Evolutionary conservation across 345 rosid species (phyloP).

Genomic region (Moricandia arvensis): DNA sequence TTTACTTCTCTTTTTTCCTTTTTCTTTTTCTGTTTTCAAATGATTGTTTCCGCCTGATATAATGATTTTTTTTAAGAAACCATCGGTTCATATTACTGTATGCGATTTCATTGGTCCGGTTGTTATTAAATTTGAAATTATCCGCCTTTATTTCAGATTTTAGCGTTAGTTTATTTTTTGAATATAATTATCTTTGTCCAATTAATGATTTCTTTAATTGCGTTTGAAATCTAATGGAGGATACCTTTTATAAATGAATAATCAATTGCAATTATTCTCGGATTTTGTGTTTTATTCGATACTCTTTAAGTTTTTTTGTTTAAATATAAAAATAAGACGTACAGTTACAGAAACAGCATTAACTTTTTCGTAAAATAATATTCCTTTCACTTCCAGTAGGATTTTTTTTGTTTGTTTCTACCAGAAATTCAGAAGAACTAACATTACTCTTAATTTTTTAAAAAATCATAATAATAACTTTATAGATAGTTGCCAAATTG

Average conservation of each 20-base stretch:
- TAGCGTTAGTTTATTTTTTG: neutral
- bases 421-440: constrained; percentile 19
- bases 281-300: constrained; percentile 15
- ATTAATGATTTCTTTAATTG: neutral
- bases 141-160: constrained; percentile 1
- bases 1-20: neutral
- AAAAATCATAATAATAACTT: too few relatives aligned
- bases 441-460: neutral
- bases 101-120: neutral
- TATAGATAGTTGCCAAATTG: constrained; percentile 4
- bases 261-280: neutral
- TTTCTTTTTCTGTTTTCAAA: constrained; percentile 7
- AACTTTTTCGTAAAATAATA: neutral
- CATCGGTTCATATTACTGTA: neutral
- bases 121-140: neutral
- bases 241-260: neutral
- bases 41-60: constrained; percentile 1
- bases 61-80: neutral
- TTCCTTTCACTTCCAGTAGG: neutral
- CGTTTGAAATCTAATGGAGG: neutral
- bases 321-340: neutral
- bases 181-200: neutral
- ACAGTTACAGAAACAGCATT: constrained; percentile 19
- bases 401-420: neutral
- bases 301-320: neutral